These are phyloP conservation scores for Dorcoceras hygrometricum DNA, from an alignment of 257 asterid species.

Conservation along the genomic window DNA sequence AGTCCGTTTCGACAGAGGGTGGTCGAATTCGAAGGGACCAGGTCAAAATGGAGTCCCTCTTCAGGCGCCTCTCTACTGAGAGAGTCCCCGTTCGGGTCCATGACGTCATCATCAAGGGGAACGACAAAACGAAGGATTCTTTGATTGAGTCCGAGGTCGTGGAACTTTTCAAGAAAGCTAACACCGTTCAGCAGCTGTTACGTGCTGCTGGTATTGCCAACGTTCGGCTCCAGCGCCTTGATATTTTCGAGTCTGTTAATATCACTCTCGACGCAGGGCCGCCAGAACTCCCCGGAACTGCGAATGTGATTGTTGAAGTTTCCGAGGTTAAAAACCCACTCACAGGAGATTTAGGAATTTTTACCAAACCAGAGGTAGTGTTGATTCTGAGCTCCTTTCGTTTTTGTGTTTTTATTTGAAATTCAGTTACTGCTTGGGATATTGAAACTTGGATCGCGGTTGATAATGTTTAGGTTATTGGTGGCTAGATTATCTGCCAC, in stretches of 20 bases:
- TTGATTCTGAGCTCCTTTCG: slow-evolving; percentile 4
- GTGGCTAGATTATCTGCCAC: not conserved
- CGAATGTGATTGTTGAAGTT: slow-evolving; percentile 76
- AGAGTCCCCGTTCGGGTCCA: slow-evolving; percentile 76
- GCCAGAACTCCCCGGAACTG: slow-evolving; percentile 86
- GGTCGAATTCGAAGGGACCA: slow-evolving; percentile 47
- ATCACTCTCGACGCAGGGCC: slow-evolving; percentile 88
- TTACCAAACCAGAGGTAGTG: slow-evolving; percentile 77
- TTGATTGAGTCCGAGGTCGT: slow-evolving; percentile 70
- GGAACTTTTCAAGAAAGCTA: slow-evolving; percentile 47
- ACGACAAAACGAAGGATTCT: slow-evolving; percentile 64
- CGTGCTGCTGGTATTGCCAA: slow-evolving; percentile 58
- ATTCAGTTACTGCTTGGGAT: slow-evolving; percentile 19
- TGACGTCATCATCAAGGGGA: slow-evolving; percentile 83
- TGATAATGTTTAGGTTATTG: slow-evolving; percentile 1
- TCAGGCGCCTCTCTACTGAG: slow-evolving; percentile 60
- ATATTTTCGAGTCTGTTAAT: slow-evolving; percentile 70
- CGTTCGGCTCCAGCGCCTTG: slow-evolving; percentile 57
- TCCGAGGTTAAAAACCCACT: slow-evolving; percentile 56
- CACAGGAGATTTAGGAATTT: slow-evolving; percentile 68
- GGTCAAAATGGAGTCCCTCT: slow-evolving; percentile 48
- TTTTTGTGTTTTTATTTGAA: not conserved
- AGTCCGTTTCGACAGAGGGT: slow-evolving; percentile 36
- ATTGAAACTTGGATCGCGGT: slow-evolving; percentile 7
- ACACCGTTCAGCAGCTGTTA: slow-evolving; percentile 68